Evolutionary conservation across 2,329 filamentous ascomycete species (phyloP).

Genomic region (Microascus cirrosus): DNA sequence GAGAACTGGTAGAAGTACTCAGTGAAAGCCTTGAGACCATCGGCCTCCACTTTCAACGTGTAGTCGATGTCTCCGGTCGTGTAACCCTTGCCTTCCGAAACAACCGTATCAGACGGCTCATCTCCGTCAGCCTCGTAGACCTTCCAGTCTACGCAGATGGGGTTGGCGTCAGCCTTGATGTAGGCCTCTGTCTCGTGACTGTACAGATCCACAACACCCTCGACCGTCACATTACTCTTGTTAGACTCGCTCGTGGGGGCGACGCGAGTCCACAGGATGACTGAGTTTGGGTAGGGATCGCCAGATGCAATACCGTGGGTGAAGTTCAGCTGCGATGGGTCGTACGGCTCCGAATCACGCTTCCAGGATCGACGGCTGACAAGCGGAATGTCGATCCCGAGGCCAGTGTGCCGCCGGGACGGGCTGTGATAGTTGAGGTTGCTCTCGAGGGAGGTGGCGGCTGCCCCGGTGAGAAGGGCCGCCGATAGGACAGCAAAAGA

Average conservation of each 20-base stretch:
- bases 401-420: slow-evolving; percentile 48
- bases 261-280: slow-evolving; percentile 42
- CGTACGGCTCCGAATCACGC: slow-evolving; percentile 27
- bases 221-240: slow-evolving; percentile 29
- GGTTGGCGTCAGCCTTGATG: slow-evolving; percentile 30
- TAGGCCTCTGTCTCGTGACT: slow-evolving; percentile 35
- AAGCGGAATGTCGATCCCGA: slow-evolving; percentile 54
- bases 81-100: slow-evolving; percentile 48
- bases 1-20: slow-evolving; percentile 60
- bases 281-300: slow-evolving; percentile 42
- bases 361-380: slow-evolving; percentile 42
- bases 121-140: slow-evolving; percentile 36
- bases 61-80: slow-evolving; percentile 67
- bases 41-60: slow-evolving; percentile 52
- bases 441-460: slow-evolving; percentile 9
- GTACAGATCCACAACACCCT: slow-evolving; percentile 30
- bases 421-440: slow-evolving; percentile 61
- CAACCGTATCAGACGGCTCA: slow-evolving; percentile 27
- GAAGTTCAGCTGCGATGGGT: slow-evolving; percentile 42
- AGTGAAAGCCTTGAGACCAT: slow-evolving; percentile 49
- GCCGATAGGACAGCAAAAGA: no score
- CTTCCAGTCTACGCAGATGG: slow-evolving; percentile 57
- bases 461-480: no score
- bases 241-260: slow-evolving; percentile 33
- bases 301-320: slow-evolving; percentile 49